Evolutionary conservation across 805 yeast genomes (phyloP).

Genomic region (Priceomyces melissophilus): DNA sequence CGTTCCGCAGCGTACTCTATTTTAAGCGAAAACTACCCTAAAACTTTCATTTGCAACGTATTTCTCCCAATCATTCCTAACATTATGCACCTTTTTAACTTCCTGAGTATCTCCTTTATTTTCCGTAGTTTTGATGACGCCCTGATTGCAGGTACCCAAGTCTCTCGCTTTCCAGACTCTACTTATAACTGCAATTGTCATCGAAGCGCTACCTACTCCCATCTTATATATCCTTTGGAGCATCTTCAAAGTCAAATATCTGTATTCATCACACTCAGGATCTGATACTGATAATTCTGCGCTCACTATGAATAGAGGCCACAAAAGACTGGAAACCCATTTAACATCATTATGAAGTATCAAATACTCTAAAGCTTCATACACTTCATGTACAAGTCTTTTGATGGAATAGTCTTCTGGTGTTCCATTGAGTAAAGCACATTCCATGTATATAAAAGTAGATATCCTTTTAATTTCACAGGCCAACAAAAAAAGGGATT

Average conservation of each 20-base stretch:
- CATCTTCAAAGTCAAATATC: conserved; percentile 22
- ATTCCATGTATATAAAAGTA: conserved; percentile 21
- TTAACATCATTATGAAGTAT: conserved; percentile 23
- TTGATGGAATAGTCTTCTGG: conserved; percentile 18
- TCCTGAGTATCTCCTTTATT: conserved; percentile 16
- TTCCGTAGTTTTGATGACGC: background rate
- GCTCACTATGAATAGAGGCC: conserved; percentile 27
- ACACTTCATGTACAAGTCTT: conserved; percentile 13
- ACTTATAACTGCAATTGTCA: conserved; percentile 18
- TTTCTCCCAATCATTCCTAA: conserved; percentile 28
- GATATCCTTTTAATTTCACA: conserved; percentile 26
- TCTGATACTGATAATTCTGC: conserved; percentile 20
- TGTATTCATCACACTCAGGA: conserved; percentile 23
- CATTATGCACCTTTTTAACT: background rate
- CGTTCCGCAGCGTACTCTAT: background rate
- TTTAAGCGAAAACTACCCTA: conserved; percentile 20
- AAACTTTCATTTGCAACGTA: conserved; percentile 25
- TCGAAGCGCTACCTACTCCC: conserved; percentile 27
- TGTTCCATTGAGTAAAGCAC: conserved; percentile 22
- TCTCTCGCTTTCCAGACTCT: conserved; percentile 30
- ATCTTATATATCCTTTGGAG: conserved; percentile 20
- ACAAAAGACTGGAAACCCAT: conserved; percentile 28
- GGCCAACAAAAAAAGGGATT: conserved; percentile 20
- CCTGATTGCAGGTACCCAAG: conserved; percentile 5
- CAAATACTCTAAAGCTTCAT: conserved; percentile 20